phyloP scores from a whole-genome alignment of 257 asterid species.

The Cordia subcordata region DNA sequence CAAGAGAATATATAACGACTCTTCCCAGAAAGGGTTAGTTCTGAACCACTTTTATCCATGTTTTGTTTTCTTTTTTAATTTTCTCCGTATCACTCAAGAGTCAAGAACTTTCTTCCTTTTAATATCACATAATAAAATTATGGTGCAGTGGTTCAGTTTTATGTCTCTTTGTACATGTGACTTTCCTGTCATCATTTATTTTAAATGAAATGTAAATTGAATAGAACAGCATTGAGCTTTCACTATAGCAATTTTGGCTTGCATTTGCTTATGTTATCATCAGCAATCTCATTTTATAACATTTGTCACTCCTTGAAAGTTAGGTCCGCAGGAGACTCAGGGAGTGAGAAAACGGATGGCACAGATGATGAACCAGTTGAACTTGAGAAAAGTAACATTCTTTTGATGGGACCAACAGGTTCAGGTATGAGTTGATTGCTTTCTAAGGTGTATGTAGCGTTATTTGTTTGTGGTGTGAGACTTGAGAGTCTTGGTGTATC shows the following conservation, averaged over 20 bases:
- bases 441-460: neutral
- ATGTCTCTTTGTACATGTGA: too few relatives aligned
- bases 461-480: neutral
- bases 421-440: slow-evolving; percentile 51
- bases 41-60: slow-evolving; percentile 11
- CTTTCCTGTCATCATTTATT: too few relatives aligned
- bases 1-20: slow-evolving; percentile 84
- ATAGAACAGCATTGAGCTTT: neutral
- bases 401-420: slow-evolving; percentile 98
- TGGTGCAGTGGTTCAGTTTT: too few relatives aligned
- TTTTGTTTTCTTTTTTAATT: neutral
- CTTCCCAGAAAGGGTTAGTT: slow-evolving; percentile 72
- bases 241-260: neutral
- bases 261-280: neutral
- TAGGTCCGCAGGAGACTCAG: slow-evolving; percentile 75
- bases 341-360: slow-evolving; percentile 42
- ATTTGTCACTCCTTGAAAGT: slow-evolving; percentile 33
- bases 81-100: neutral
- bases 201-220: neutral
- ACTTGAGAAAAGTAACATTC: slow-evolving; percentile 98
- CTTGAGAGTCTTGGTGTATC: neutral
- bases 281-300: slow-evolving; percentile 9
- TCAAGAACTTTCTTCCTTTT: too few relatives aligned
- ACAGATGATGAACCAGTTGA: slow-evolving; percentile 70
- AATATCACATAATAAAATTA: too few relatives aligned